Percentiles rank a stretch among this genome's conserved stretches.
phyloP scores from a whole-genome alignment of 495 filamentous ascomycete species.

The Neurospora intermedia region DNA sequence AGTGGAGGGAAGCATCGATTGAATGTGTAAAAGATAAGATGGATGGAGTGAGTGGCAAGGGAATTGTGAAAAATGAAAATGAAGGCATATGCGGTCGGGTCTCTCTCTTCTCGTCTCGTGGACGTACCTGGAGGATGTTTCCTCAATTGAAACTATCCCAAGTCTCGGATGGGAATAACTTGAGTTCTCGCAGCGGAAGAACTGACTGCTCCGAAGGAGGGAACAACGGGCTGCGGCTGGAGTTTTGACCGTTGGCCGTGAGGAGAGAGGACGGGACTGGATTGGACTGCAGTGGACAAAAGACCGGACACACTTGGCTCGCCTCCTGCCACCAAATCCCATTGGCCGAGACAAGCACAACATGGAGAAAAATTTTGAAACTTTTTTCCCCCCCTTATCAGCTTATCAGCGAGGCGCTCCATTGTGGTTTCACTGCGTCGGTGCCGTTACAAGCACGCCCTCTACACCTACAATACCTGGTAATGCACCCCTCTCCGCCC shows the following conservation, averaged over 20 bases:
- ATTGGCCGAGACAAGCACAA: not conserved
- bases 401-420: not conserved
- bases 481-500: not conserved
- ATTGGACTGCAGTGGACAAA: not conserved
- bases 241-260: constrained; percentile 20
- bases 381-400: not conserved
- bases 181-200: constrained; percentile 25
- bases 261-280: not conserved
- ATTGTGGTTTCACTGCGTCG: not conserved
- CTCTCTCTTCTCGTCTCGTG: constrained; percentile 1
- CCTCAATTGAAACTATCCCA: constrained; percentile 18
- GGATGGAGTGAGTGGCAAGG: not conserved
- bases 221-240: constrained; percentile 22
- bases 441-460: not conserved
- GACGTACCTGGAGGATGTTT: constrained; percentile 21
- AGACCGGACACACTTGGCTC: not conserved
- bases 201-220: constrained; percentile 24
- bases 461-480: no score
- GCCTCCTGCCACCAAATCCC: not conserved
- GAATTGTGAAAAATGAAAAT: not conserved
- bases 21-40: not conserved
- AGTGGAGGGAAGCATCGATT: no score
- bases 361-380: not conserved
- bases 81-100: not conserved
- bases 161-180: constrained; percentile 15